Evolutionary conservation across 306 rosid genomes (phyloP).

Genomic region (Leucaena leucocephala): DNA sequence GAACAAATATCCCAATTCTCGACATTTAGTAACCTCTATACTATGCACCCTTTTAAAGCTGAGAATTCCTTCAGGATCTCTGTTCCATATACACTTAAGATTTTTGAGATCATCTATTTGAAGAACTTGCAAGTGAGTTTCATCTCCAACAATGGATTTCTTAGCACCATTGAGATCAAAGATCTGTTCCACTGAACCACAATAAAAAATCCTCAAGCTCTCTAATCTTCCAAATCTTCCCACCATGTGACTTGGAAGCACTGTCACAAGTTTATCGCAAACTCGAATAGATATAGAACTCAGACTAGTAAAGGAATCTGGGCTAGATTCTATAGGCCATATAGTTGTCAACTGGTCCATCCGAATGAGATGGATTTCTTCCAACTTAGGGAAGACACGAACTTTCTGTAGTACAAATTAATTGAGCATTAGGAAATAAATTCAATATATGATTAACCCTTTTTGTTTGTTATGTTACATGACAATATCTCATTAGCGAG

Average conservation of each 20-base stretch:
- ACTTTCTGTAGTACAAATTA: no score
- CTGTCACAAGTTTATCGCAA: conserved; percentile 1
- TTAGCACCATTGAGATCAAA: neutral
- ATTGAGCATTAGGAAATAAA: neutral
- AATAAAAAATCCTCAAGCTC: neutral
- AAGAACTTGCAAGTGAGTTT: neutral
- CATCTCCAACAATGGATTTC: no score
- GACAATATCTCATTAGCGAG: neutral
- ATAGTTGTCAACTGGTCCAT: conserved; percentile 4
- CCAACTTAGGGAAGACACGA: conserved; percentile 12
- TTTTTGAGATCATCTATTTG: neutral
- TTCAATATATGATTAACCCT: neutral
- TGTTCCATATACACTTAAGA: conserved; percentile 23
- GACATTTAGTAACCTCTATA: neutral
- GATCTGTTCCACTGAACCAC: neutral
- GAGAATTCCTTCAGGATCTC: neutral
- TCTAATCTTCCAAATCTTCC: neutral
- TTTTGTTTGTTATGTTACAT: no score
- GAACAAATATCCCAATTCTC: conserved; percentile 7
- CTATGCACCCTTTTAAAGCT: neutral
- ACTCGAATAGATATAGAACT: neutral
- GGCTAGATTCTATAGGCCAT: conserved; percentile 4
- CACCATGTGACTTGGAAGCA: neutral
- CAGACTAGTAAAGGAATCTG: conserved; percentile 4
- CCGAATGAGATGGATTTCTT: conserved; percentile 3